Evolutionary conservation across 495 filamentous ascomycete species (phyloP), one percentile per base, ranked within the genome.

Genomic region (Neurospora sublineolata): DNA sequence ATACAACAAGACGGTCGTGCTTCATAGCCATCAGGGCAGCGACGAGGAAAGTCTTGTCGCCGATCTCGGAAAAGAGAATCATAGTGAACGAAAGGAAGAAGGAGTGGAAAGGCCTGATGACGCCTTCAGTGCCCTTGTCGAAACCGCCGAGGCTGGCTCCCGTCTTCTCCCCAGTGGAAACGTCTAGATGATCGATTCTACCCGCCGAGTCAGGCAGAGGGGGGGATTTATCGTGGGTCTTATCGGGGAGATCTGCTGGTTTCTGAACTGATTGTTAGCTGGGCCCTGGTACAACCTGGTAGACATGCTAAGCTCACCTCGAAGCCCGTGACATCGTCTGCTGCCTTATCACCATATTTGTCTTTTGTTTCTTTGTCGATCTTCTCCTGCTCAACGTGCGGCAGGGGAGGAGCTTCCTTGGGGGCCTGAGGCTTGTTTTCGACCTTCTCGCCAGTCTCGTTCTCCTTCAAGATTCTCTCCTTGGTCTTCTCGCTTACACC

Each of bases 11-110:
- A 39, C 94, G 92, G 58, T 95, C 91, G 78, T 99, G 94, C 75
- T 97, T 93, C 95, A 99, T 99, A 2, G 95, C 95, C 95, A 99
- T 99, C 27, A 99, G 86, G 33, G 95, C 95, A 16, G 95, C 95
- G 58, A 99, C 93, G 46, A 99, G 86, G 83, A 99, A 99, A 0
- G 95, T 99, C 81, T 99, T 99, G 87, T 99, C 95, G 72, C 95
- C 95, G 78, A 99, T 89, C 79, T 99, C 95, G 73, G 95, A 97
- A 76, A 98, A 92, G 70, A 98, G 86, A 73, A 99, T 99, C 95
- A 98, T 98, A 72, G 94, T 93, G 69, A 97, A 88, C 9, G 95
- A 95, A 68, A 97, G 91, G 33, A 94, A 75, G 76, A 95, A 95
- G 11, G 95, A 98, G 80, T 99, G 95, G 70, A 97, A 85, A 0